Base-by-base conservation (phyloP, 2,329 filamentous ascomycete genomes). In the Colletotrichum godetiae region DNA sequence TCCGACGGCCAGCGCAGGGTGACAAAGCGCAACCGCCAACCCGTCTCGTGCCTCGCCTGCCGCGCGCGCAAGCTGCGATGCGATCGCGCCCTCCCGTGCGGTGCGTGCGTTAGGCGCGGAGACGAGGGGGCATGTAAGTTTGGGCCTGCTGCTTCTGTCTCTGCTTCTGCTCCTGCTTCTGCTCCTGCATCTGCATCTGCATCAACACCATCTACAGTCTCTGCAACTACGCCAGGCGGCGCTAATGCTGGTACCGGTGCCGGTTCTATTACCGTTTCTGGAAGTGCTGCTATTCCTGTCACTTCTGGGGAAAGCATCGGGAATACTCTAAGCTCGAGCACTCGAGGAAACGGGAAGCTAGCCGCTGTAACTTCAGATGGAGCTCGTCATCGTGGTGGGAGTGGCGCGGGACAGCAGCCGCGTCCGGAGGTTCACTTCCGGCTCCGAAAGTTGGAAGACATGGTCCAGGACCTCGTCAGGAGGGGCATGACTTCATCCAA, bases 1-100 rank as follows among this genome's bases (percentile, higher is more conserved):
- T 76, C 76, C 22, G 80, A 80, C 69, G 72, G 78, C 13, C 78
- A 81, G 53, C 79, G 80, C 49, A 77, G 73, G 65, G 77, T 79
- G 31, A 78, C 81, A 70, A 83, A 80, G 77, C 82, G 84, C 42
- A 84, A 82, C 75, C 80, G 85, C 7, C 82, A 81, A 58, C 78
- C 85, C 49, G 80, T 86, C 24, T 86, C 85, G 5, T 86, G 84
- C 76, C 78, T 79, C 2, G 77, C 80, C 56, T 86, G 85, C 70
- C 84, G 85, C 73, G 78, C 77, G 24, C 83, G 85, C 71, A 86
- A 86, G 77, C 80, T 83, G 8, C 82, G 81, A 67, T 86, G 85
- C 73, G 84, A 86, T 73, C 81, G 84, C 15, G 79, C 78, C 64
- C 81, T 81, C 53, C 84, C 84, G 1, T 86, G 85, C 74, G 79